Evolutionary conservation across 768 basidiomycete species (phyloP).

Genomic region (Naganishia randhawae): DNA sequence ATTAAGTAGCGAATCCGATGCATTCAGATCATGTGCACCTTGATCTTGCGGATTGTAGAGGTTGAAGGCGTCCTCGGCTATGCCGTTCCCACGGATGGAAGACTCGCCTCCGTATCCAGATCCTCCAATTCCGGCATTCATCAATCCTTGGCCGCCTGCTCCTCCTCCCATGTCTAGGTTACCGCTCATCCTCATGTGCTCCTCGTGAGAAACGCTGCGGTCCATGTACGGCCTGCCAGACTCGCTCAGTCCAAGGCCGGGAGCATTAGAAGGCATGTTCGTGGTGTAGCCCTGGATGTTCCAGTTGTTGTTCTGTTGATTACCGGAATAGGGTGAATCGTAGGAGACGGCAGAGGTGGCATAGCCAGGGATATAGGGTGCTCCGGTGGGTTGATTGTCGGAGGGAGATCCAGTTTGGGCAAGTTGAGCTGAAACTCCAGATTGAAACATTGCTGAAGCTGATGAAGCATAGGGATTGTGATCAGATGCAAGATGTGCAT

Average conservation of each 20-base stretch:
- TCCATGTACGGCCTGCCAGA: conserved; percentile 16
- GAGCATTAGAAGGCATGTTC: conserved; percentile 10
- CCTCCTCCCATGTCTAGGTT: conserved; percentile 14
- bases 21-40: conserved; percentile 11
- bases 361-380: conserved; percentile 10
- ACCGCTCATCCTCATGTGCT: conserved; percentile 10
- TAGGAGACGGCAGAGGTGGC: conserved; percentile 6
- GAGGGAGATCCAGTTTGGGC: neutral
- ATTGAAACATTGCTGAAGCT: conserved; percentile 20
- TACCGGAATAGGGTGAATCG: conserved; percentile 7
- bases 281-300: conserved; percentile 15
- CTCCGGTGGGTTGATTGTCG: neutral
- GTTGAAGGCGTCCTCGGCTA: conserved; percentile 10
- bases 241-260: conserved; percentile 8
- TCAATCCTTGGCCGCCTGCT: conserved; percentile 9
- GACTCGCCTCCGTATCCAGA: conserved; percentile 18
- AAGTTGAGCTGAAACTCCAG: conserved; percentile 2
- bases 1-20: conserved; percentile 21
- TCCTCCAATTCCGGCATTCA: conserved; percentile 13
- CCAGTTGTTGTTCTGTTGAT: conserved; percentile 20
- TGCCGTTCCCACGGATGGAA: conserved; percentile 20
- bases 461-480: conserved; percentile 19
- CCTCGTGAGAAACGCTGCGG: conserved; percentile 15
- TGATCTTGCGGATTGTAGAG: conserved; percentile 20
- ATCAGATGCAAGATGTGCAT: neutral